These are phyloP conservation scores for Rhodotorula sp. DNA, from an alignment of 1,284 basidiomycete genomes.

Conservation along the genomic window DNA sequence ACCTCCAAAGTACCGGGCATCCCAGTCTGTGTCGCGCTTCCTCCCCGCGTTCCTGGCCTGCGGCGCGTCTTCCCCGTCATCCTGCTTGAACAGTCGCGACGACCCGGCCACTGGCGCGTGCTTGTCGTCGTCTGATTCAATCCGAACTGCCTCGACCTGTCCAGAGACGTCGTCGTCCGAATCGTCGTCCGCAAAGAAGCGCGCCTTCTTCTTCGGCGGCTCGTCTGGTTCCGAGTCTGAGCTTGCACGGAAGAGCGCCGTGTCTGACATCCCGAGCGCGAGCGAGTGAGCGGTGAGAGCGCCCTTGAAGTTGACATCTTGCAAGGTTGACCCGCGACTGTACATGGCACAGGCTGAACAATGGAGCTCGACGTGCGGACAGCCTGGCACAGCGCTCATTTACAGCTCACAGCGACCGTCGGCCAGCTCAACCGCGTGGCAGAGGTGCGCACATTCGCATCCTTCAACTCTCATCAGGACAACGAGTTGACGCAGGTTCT, in stretches of 20 bases:
- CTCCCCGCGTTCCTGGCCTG: not conserved
- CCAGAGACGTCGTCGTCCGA: not conserved
- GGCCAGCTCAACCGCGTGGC: not conserved
- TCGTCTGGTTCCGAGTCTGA: not conserved
- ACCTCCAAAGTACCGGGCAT: conserved; percentile 29
- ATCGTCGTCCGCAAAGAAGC: conserved; percentile 26
- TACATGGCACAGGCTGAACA: not conserved
- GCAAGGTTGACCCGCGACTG: too few species aligned
- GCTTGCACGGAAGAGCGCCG: conserved; percentile 1
- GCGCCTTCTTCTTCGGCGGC: conserved; percentile 6
- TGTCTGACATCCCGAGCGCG: not conserved
- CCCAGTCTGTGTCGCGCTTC: conserved; percentile 1
- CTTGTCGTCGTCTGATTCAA: conserved; percentile 9
- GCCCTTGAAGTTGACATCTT: not conserved
- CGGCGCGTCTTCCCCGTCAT: not conserved
- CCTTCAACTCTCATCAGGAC: too few species aligned
- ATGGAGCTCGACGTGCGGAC: conserved; percentile 21
- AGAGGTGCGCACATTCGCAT: not conserved
- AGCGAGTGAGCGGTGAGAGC: not conserved
- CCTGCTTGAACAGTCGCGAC: not conserved
- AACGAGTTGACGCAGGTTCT: too few species aligned
- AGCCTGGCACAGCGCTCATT: conserved; percentile 11
- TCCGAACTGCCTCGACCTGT: not conserved
- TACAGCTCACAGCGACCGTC: not conserved
- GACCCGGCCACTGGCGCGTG: not conserved